Conservation (phyloP, 176 grass and related monocot genomes). For the Avena insularis region DNA sequence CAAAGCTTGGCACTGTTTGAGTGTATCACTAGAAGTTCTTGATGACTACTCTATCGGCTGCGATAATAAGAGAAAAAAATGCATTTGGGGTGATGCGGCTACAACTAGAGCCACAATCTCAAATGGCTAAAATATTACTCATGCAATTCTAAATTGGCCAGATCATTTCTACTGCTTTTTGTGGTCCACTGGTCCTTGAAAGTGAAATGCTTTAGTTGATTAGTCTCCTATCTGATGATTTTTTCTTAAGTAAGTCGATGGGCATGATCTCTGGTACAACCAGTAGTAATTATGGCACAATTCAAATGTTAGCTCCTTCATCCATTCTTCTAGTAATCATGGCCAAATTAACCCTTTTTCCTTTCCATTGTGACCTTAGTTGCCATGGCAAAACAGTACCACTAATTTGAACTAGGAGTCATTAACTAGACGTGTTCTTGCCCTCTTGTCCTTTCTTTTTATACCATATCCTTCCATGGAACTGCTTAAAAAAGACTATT, state of each 20-base stretch:
- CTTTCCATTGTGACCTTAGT: not conserved
- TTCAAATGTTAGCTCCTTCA: not conserved
- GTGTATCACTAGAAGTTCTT: constrained; percentile 27
- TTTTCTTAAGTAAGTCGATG: not conserved
- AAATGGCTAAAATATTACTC: constrained; percentile 46
- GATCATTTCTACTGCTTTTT: not conserved
- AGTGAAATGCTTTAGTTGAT: not conserved
- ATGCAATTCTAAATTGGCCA: constrained; percentile 3
- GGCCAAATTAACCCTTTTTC: not conserved
- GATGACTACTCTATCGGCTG: constrained; percentile 13
- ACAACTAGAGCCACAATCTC: constrained; percentile 38
- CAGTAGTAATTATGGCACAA: not conserved
- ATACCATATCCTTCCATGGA: not conserved
- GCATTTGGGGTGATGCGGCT: constrained; percentile 31
- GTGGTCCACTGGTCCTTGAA: constrained; percentile 20
- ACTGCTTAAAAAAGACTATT: constrained; percentile 48
- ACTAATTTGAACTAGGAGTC: constrained; percentile 23
- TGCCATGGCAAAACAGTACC: not conserved
- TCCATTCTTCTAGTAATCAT: not conserved
- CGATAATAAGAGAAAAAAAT: constrained; percentile 31
- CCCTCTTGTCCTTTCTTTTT: constrained; percentile 6
- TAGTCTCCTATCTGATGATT: not conserved
- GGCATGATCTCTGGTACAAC: not conserved
- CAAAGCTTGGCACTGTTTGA: constrained; percentile 18
- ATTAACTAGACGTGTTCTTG: constrained; percentile 8